Base-by-base conservation (phyloP, 768 basidiomycete species). In the Mrakia hoshinonis region DNA sequence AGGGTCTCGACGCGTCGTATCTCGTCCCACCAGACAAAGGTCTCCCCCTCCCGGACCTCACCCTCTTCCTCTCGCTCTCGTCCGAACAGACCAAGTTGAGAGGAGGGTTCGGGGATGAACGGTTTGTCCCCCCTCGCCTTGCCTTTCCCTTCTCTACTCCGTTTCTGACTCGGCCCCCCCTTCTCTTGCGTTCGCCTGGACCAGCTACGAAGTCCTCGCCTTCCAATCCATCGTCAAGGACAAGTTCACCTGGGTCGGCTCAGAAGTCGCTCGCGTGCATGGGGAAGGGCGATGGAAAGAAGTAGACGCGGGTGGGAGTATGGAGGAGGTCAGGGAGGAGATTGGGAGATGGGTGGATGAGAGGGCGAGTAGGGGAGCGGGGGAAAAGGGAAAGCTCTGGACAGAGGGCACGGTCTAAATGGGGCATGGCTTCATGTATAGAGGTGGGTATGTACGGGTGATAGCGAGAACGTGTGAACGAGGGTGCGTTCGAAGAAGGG, bases 1-100 rank as follows among this genome's bases (percentile, higher is more conserved):
- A 82, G 82, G 81, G 82, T 46, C 84, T 95, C 62, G 82, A 88
- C 0, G 89, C 87, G 74, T 83, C 85, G 20, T 99, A 91, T 90
- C 95, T 93, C 78, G 84, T 86, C 62, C 82, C 86, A 0, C 93
- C 94, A 5, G 95, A 99, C 74, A 81, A 87, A n/a, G 85, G 85
- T 10, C 87, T 99, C 22, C 96, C 94, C 12, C 84, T 88, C 0
- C 95, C 95, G 0, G 96, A 98, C 78, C 79, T 95, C 48, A 87
- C 88, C 0, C 76, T 97, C 54, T 96, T 95, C 82, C 86, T 99
- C 72, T 87, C 92, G 75, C 84, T 98, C 73, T 80, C 86, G 0
- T 87, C 91, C 0, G 86, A 87, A 49, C 80, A 83, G 15, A 90
- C 92, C 0, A 82, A 83, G 49, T 76, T 79, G 54, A 85, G 95